Conservation (phyloP, 768 basidiomycete genomes). For the Boletus sp. region DNA sequence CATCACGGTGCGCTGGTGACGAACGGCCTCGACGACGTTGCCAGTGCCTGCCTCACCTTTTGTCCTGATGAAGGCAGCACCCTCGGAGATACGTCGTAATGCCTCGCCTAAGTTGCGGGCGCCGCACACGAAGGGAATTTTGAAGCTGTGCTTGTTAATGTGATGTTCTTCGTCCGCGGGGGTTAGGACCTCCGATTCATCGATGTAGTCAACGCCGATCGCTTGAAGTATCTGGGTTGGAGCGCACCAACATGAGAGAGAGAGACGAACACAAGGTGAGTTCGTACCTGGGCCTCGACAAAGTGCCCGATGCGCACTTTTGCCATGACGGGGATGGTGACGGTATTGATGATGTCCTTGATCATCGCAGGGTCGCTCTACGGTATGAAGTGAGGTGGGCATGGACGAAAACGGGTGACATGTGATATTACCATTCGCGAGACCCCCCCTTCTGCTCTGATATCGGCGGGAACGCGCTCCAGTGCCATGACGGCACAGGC, state of each 20-base stretch:
- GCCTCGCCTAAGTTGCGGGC: constrained; percentile 95
- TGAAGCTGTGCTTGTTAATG: constrained; percentile 95
- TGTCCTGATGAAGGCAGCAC: constrained; percentile 97
- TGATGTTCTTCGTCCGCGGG: constrained; percentile 95
- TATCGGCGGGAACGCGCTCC: constrained; percentile 93
- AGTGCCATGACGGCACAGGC: constrained; percentile 98
- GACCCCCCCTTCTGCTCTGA: constrained; percentile 88
- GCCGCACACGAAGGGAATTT: constrained; percentile 95
- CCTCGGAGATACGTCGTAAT: constrained; percentile 92
- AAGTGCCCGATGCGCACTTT: constrained; percentile 97
- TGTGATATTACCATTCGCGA: constrained; percentile 78
- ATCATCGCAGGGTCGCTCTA: constrained; percentile 95
- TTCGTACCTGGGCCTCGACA: constrained; percentile 84
- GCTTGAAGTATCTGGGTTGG: constrained; percentile 77
- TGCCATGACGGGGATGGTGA: constrained; percentile 96
- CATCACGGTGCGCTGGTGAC: constrained; percentile 82
- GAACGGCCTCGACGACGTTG: constrained; percentile 90
- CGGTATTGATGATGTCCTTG: constrained; percentile 91
- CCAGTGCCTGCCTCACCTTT: constrained; percentile 92
- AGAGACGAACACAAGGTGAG: not conserved
- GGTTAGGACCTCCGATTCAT: constrained; percentile 92
- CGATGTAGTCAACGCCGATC: constrained; percentile 94
- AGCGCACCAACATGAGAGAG: not conserved
- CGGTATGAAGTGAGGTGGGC: not conserved
- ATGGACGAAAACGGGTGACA: not conserved